Evolutionary conservation across 2,329 filamentous ascomycete genomes (phyloP), one percentile per base, ranked within the genome.

Genomic region (Cordyceps fumosorosea): DNA sequence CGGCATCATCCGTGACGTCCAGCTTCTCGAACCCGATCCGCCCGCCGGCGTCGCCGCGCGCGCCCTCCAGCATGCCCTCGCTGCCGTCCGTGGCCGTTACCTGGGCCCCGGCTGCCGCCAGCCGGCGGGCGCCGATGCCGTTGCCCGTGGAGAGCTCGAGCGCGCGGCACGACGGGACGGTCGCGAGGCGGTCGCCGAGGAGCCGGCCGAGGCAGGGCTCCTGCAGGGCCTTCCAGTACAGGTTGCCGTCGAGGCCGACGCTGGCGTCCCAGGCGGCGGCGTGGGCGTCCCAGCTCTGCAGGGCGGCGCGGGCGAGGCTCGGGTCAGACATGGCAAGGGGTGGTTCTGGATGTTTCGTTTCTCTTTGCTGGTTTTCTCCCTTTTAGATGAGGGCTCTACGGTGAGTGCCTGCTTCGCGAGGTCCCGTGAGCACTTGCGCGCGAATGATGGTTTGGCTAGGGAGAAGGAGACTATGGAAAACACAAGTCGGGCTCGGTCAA

Each of bases 81-180:
- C 74, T 75, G 45, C 75, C 79, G 63, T 82, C 80, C 1, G 80
- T 78, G 1, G 77, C 80, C 4, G 77, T 64, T 14, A 81, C 76
- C 1, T 64, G 62, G 0, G 73, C 73, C 7, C 71, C 64, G 11
- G 66, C 64, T 10, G 66, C 66, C 1, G 73, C 74, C 18, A 83
- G 70, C 72, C 75, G 77, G 24, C 79, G 75, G 18, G 79, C 77
- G 20, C 76, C 75, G 29, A 82, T 73, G 26, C 80, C 80, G 62
- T 81, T 82, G 45, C 80, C 79, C 0, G 78, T 80, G 3, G 79
- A 77, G n/a, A 82, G 70, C 60, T 82, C 80, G 6, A 82, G 71
- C 0, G 76, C 77, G 7, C 67, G 67, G 56, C 74, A 69, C 0
- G 67, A 6, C 14, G 7, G 8, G 18, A 26, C 14, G 16, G 12